Percentiles rank a stretch among this genome's conserved stretches.
These are phyloP conservation scores for Bruguiera gymnorhiza DNA, from an alignment of 345 rosid genomes.

Conservation along the genomic window DNA sequence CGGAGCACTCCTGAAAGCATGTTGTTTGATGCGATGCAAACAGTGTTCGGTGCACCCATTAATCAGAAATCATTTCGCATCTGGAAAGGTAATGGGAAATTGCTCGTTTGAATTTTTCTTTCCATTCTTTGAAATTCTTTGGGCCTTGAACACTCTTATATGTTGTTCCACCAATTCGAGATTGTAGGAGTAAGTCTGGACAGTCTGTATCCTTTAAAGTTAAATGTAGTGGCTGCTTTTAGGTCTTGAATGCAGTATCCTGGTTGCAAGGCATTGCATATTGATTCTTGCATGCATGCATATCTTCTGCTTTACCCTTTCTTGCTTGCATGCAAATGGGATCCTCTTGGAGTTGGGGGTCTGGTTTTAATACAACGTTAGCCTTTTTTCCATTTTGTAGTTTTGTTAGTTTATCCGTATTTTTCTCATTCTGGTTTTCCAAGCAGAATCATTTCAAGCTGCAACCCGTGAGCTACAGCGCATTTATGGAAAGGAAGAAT, in stretches of 20 bases:
- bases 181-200: too few relatives aligned
- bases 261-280: too few relatives aligned
- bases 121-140: background rate
- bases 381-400: background rate
- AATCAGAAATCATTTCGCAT: slow-evolving; percentile 84
- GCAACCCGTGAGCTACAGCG: slow-evolving; percentile 92
- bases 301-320: too few relatives aligned
- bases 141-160: background rate
- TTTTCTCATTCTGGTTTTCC: background rate
- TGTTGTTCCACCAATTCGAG: too few relatives aligned
- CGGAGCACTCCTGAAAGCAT: slow-evolving; percentile 69
- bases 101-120: background rate
- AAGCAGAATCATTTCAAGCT: slow-evolving; percentile 78
- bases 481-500: slow-evolving; percentile 77
- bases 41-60: slow-evolving; percentile 78
- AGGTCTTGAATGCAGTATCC: too few relatives aligned
- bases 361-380: too few relatives aligned
- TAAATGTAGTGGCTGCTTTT: too few relatives aligned
- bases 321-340: too few relatives aligned
- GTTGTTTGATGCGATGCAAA: slow-evolving; percentile 73
- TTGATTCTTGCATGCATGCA: too few relatives aligned
- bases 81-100: slow-evolving; percentile 69
- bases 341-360: too few relatives aligned
- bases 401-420: background rate
- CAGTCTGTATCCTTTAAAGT: too few relatives aligned